Conservation (phyloP, 176 grass and related monocot genomes). For the Oryza punctata region DNA sequence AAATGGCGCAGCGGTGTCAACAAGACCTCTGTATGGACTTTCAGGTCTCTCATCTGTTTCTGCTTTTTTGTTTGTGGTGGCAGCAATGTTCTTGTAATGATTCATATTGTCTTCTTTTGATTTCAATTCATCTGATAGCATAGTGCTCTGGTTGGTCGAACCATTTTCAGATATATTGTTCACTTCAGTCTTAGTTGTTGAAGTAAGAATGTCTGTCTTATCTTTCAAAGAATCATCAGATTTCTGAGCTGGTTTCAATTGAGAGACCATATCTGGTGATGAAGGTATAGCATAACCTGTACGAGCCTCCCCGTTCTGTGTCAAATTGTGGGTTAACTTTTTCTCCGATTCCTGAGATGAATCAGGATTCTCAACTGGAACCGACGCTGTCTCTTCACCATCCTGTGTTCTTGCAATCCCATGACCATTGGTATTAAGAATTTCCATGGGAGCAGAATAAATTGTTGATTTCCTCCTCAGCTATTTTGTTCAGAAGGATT, state of each 20-base stretch:
- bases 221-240: constrained; percentile 1
- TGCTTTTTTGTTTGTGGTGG: constrained; percentile 35
- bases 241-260: constrained; percentile 7
- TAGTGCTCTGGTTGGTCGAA: constrained; percentile 3
- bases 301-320: constrained; percentile 7
- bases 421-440: constrained; percentile 25
- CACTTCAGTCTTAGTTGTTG: constrained; percentile 31
- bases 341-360: constrained; percentile 29
- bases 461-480: background rate
- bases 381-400: constrained; percentile 1
- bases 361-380: constrained; percentile 22
- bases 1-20: constrained; percentile 83
- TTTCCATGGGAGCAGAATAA: constrained; percentile 39
- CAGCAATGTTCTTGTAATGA: constrained; percentile 13
- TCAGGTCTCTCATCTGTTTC: constrained; percentile 43
- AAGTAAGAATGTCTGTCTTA: constrained; percentile 16
- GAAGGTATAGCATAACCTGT: background rate
- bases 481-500: constrained; percentile 22
- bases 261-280: background rate
- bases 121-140: constrained; percentile 33
- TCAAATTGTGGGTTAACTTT: constrained; percentile 26
- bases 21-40: constrained; percentile 51
- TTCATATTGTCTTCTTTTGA: constrained; percentile 30
- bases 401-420: background rate
- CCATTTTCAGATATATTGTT: constrained; percentile 33